Conservation (phyloP, 345 rosid species). For the Citrus cavaleriei region DNA sequence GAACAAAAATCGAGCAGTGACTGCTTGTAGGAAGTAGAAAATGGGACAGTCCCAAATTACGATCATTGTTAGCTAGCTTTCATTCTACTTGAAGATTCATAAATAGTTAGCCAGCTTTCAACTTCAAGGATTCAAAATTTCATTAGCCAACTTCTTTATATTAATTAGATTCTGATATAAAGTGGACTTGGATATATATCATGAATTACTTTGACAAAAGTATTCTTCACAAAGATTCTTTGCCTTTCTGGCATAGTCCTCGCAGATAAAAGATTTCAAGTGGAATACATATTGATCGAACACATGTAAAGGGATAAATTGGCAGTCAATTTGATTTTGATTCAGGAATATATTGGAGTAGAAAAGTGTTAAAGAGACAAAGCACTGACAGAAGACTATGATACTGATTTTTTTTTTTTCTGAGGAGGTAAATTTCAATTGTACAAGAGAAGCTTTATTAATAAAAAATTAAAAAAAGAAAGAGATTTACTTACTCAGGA, state of each 20-base stretch:
- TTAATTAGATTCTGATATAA: not conserved
- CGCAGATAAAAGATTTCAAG: too few relatives aligned
- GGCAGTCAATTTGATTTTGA: not conserved
- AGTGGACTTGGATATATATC: not conserved
- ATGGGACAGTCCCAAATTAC: conserved; percentile 18
- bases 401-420: too few relatives aligned
- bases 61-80: conserved; percentile 3
- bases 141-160: not conserved
- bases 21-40: conserved; percentile 25
- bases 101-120: not conserved
- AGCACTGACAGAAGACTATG: too few relatives aligned
- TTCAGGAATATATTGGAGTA: too few relatives aligned
- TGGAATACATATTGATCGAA: too few relatives aligned
- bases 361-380: too few relatives aligned
- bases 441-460: too few relatives aligned
- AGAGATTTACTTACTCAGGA: too few relatives aligned
- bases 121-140: not conserved
- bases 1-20: conserved; percentile 20
- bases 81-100: not conserved
- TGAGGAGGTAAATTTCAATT: too few relatives aligned
- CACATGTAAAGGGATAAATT: not conserved
- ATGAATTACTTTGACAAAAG: not conserved
- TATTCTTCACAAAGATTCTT: too few relatives aligned
- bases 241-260: too few relatives aligned
- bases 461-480: too few relatives aligned